Evolutionary conservation across 2,329 filamentous ascomycete genomes (phyloP).

Genomic region (Tolypocladium album): DNA sequence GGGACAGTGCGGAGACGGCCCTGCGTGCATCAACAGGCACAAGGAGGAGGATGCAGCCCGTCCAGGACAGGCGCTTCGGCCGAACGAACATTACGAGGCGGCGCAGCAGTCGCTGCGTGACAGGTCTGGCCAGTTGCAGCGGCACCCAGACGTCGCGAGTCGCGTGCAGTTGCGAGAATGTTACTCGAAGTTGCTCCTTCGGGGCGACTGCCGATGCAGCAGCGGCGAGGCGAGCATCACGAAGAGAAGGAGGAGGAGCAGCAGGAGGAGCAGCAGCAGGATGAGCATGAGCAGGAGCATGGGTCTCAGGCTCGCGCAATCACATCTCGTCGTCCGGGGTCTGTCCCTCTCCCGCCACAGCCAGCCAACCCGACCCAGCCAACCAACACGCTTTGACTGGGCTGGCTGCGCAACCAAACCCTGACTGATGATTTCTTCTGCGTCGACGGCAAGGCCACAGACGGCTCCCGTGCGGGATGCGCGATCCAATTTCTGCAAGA

Average conservation of each 20-base stretch:
- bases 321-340: not conserved
- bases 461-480: not conserved
- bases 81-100: not conserved
- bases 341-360: not conserved
- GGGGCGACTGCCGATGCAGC: not conserved
- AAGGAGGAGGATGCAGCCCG: not conserved
- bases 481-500: not conserved
- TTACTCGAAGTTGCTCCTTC: not conserved
- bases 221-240: not conserved
- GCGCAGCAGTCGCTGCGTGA: not conserved
- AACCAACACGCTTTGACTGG: not conserved
- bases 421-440: not conserved
- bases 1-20: not conserved
- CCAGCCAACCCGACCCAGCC: not conserved
- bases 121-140: not conserved
- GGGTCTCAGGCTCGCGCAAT: not conserved
- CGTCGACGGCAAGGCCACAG: not conserved
- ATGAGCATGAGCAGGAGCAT: too few relatives aligned
- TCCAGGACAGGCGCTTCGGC: not conserved
- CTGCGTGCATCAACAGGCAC: not conserved
- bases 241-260: not conserved
- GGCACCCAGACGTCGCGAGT: not conserved
- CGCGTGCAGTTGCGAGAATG: not conserved
- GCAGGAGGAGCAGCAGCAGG: not conserved
- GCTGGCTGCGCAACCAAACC: not conserved